These are phyloP conservation scores for Monilinia fructicola DNA, from an alignment of 2,329 filamentous ascomycete species.

Conservation along the genomic window DNA sequence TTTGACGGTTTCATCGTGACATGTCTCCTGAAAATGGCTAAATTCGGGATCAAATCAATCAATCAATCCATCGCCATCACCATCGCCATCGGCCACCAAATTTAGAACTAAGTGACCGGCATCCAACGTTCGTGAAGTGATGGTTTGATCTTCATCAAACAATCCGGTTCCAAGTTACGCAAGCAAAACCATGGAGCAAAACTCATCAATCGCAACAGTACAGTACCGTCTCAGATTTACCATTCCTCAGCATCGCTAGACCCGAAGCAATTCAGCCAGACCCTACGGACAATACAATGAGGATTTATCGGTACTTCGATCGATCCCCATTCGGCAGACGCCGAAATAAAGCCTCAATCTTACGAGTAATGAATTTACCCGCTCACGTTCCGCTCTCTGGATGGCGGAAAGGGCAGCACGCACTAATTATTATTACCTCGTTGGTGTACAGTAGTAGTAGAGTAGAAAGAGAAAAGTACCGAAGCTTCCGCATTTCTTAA, in stretches of 20 bases:
- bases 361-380: not conserved
- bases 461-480: not conserved
- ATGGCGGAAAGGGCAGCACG: not conserved
- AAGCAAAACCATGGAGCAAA: not conserved
- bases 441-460: too few species aligned
- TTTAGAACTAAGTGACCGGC: not conserved
- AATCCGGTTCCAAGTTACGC: too few species aligned
- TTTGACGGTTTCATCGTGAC: not conserved
- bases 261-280: not conserved
- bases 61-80: not conserved
- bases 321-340: not conserved
- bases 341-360: not conserved
- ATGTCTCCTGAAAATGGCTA: not conserved
- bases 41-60: too few species aligned
- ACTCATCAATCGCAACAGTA: not conserved
- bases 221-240: not conserved
- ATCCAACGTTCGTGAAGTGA: not conserved
- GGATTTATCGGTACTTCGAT: not conserved
- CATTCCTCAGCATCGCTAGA: not conserved
- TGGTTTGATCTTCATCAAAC: not conserved
- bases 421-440: too few species aligned
- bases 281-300: not conserved
- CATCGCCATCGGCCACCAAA: not conserved
- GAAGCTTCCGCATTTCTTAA: not conserved
- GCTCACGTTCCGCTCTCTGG: not conserved